Conservation (phyloP, 768 basidiomycete species). For the Mrakia hoshinonis region DNA sequence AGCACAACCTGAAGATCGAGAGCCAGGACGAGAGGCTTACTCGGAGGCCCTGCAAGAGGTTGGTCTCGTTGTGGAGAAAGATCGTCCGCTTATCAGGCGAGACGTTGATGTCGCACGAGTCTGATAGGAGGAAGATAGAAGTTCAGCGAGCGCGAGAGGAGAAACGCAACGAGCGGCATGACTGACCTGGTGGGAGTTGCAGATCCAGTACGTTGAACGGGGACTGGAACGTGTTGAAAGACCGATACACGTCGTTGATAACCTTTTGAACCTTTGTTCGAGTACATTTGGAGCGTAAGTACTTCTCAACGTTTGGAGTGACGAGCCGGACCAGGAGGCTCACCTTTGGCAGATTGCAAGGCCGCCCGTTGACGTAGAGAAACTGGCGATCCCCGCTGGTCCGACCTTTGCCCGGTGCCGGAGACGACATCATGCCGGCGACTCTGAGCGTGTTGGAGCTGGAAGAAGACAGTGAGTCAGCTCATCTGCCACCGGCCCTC, state of each 20-base stretch:
- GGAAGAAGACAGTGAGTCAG: no score
- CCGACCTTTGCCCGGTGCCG: neutral
- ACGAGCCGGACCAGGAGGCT: slow-evolving; percentile 1
- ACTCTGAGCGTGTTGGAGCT: neutral
- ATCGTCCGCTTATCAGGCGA: slow-evolving; percentile 96
- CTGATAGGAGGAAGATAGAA: slow-evolving; percentile 41
- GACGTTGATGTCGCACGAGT: slow-evolving; percentile 82
- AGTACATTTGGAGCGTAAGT: no score
- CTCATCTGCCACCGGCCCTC: neutral
- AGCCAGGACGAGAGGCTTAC: slow-evolving; percentile 43
- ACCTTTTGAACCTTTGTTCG: slow-evolving; percentile 85
- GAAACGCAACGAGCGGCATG: neutral
- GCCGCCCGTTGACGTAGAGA: slow-evolving; percentile 84
- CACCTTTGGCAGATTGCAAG: slow-evolving; percentile 70
- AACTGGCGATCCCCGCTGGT: slow-evolving; percentile 68
- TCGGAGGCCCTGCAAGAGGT: slow-evolving; percentile 68
- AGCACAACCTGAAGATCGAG: neutral
- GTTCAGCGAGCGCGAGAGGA: neutral
- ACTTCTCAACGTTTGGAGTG: no score
- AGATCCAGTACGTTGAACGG: slow-evolving; percentile 82
- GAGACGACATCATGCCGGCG: neutral
- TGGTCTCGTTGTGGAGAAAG: slow-evolving; percentile 75
- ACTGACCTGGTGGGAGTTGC: slow-evolving; percentile 64
- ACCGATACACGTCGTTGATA: slow-evolving; percentile 84
- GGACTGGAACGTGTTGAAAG: slow-evolving; percentile 63